phyloP scores from a whole-genome alignment of 2,329 filamentous ascomycete genomes.

The Capronia americana region DNA sequence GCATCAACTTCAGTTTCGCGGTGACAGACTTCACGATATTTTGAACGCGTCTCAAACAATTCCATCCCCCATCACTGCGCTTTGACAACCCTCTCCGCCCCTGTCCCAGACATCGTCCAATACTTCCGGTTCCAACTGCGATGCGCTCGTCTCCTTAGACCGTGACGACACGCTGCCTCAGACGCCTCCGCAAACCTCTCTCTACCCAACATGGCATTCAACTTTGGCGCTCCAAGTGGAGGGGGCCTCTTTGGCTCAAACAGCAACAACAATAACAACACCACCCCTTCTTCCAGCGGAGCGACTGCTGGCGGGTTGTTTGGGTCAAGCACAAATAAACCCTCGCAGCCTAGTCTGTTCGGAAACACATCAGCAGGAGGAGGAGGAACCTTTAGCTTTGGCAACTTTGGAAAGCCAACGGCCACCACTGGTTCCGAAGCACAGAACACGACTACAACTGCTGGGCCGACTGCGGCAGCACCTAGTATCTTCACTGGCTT shows the following conservation, averaged over 20 bases:
- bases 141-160: conserved; percentile 25
- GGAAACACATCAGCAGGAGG: conserved; percentile 29
- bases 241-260: conserved; percentile 33
- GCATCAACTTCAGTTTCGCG: background rate
- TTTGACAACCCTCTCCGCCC: background rate
- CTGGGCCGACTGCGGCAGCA: conserved; percentile 23
- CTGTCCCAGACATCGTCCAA: background rate
- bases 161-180: background rate
- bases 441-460: conserved; percentile 18
- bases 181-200: conserved; percentile 38
- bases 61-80: conserved; percentile 30
- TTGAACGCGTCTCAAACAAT: conserved; percentile 43
- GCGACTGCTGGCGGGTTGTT: background rate
- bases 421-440: conserved; percentile 10
- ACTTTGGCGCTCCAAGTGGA: conserved; percentile 30
- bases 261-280: background rate
- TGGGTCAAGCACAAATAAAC: background rate
- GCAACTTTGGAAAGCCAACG: conserved; percentile 11
- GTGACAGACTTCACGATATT: conserved; percentile 1
- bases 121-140: conserved; percentile 2
- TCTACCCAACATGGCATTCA: conserved; percentile 29
- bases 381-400: conserved; percentile 31
- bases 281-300: background rate
- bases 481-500: conserved; percentile 33
- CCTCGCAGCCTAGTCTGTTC: conserved; percentile 28